phyloP scores from a whole-genome alignment of 768 basidiomycete genomes.

The Termitomyces sp. region DNA sequence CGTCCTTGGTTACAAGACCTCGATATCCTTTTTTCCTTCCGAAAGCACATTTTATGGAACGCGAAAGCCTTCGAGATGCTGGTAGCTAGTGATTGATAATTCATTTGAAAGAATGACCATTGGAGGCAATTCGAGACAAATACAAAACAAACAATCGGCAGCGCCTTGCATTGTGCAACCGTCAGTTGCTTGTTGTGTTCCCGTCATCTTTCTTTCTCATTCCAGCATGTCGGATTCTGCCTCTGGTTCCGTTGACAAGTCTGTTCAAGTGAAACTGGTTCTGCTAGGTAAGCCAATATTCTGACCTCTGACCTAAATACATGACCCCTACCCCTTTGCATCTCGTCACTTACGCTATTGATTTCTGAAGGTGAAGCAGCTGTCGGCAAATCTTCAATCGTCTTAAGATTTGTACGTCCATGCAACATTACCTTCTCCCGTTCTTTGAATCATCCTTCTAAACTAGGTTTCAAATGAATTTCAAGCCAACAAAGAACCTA shows the following conservation, averaged over 20 bases:
- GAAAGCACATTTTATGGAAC: neutral
- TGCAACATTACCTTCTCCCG: neutral
- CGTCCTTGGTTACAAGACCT: neutral
- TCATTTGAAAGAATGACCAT: neutral
- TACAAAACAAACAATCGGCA: conserved; percentile 14
- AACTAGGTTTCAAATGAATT: conserved; percentile 92
- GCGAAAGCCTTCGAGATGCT: neutral
- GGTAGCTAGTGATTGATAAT: no score
- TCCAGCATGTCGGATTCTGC: conserved; percentile 68
- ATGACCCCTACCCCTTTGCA: neutral
- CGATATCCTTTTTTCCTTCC: neutral
- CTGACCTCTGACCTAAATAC: neutral
- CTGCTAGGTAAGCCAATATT: conserved; percentile 66
- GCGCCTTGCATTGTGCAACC: neutral
- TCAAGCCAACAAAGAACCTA: conserved; percentile 98
- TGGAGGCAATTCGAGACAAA: conserved; percentile 3
- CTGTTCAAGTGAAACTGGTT: conserved; percentile 97
- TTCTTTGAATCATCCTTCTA: conserved; percentile 13
- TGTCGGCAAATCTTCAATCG: conserved; percentile 98
- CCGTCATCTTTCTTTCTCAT: conserved; percentile 12
- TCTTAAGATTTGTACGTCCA: conserved; percentile 84
- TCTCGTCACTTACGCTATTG: conserved; percentile 9
- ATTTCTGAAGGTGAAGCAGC: conserved; percentile 83
- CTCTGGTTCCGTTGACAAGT: conserved; percentile 77
- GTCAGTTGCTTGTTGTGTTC: conserved; percentile 3